These are phyloP conservation scores for Arachnopeziza araneosa DNA, from an alignment of 2,329 filamentous ascomycete genomes.

Conservation along the genomic window DNA sequence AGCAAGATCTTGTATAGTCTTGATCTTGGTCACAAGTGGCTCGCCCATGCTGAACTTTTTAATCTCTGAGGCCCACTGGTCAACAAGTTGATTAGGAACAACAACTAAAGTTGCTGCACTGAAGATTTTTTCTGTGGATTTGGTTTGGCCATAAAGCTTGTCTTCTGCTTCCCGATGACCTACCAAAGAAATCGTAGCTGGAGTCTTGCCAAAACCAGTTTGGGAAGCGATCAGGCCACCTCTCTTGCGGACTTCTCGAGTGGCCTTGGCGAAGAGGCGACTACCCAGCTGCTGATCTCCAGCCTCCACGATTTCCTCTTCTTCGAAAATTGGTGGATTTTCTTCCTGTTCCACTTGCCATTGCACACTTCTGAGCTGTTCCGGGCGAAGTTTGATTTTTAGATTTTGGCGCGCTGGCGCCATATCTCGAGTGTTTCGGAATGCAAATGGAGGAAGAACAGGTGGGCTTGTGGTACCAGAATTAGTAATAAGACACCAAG, in stretches of 20 bases:
- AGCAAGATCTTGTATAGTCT: conserved; percentile 34
- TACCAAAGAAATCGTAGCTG: conserved; percentile 52
- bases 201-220: conserved; percentile 64
- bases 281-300: conserved; percentile 45
- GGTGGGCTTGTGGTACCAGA: conserved; percentile 24
- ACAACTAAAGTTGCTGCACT: conserved; percentile 55
- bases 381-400: conserved; percentile 16
- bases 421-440: conserved; percentile 2
- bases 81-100: conserved; percentile 47
- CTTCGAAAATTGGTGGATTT: conserved; percentile 41
- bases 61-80: conserved; percentile 55
- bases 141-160: background rate
- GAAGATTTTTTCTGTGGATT: conserved; percentile 20
- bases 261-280: conserved; percentile 50
- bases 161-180: conserved; percentile 23
- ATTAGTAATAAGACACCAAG: conserved; percentile 44
- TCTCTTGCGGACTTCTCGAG: conserved; percentile 36
- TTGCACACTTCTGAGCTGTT: conserved; percentile 48
- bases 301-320: conserved; percentile 54
- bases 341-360: conserved; percentile 58
- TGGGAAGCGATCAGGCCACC: conserved; percentile 60
- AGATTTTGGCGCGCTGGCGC: background rate
- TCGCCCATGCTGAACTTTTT: conserved; percentile 35
- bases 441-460: background rate
- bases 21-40: conserved; percentile 38